Conservation (phyloP, 208 protist species). For the Angomonas deanei region DNA sequence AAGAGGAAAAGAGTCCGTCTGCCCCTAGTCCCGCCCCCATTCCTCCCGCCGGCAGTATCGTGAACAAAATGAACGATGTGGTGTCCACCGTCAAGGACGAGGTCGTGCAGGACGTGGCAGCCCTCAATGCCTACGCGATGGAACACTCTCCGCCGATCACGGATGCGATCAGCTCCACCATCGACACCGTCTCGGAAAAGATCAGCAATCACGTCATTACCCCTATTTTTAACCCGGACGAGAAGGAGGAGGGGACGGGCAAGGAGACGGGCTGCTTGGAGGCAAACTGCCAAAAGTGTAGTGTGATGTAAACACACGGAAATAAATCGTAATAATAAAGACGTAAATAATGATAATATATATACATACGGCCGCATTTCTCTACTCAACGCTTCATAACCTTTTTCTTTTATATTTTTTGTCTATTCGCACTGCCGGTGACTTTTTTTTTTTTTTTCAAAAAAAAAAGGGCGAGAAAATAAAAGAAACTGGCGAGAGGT, state of each 20-base stretch:
- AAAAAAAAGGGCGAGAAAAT: background rate
- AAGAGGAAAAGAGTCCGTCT: too few species aligned
- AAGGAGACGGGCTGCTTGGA: slow-evolving; percentile 3
- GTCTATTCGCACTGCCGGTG: background rate
- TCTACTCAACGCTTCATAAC: too few species aligned
- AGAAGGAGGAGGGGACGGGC: background rate
- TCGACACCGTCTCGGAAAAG: background rate
- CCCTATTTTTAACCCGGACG: background rate
- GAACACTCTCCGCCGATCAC: background rate
- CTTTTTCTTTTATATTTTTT: background rate
- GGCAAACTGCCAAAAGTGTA: background rate
- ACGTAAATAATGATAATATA: background rate
- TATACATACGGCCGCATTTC: background rate
- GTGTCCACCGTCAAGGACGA: background rate
- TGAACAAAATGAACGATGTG: background rate
- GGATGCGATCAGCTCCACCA: background rate
- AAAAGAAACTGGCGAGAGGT: background rate
- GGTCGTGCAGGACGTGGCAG: background rate
- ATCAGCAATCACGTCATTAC: background rate
- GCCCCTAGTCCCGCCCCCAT: too few species aligned
- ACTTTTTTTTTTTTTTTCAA: slow-evolving; percentile 4
- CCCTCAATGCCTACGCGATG: background rate
- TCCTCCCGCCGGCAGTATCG: background rate
- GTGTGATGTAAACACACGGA: background rate
- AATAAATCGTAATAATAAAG: background rate